phyloP scores from a whole-genome alignment of 768 basidiomycete species.

The Amanita inopinata region DNA sequence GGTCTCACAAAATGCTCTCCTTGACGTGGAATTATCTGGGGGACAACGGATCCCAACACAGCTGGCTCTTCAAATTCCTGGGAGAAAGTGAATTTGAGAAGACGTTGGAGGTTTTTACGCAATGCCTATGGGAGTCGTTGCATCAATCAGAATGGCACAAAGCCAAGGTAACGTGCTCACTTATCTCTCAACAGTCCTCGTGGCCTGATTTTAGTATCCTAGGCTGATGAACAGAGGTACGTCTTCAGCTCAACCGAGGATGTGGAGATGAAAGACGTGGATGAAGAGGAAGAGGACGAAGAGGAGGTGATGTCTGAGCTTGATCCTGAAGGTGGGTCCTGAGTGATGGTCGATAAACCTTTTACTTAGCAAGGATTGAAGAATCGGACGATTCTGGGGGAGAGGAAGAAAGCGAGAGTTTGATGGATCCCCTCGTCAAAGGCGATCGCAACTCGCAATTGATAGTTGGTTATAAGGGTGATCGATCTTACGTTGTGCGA shows the following conservation, averaged over 20 bases:
- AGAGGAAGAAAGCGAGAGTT: conserved; percentile 36
- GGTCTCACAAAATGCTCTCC: conserved; percentile 51
- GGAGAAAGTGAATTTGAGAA: conserved; percentile 42
- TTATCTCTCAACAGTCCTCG: neutral
- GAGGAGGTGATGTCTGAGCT: conserved; percentile 66
- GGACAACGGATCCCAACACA: conserved; percentile 44
- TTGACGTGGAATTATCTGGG: conserved; percentile 83
- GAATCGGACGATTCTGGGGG: conserved; percentile 33
- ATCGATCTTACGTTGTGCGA: conserved; percentile 87
- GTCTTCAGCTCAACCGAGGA: conserved; percentile 74
- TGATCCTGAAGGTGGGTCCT: conserved; percentile 45
- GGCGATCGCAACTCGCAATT: conserved; percentile 81
- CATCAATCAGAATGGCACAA: conserved; percentile 72
- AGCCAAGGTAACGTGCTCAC: conserved; percentile 57
- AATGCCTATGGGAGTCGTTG: conserved; percentile 71
- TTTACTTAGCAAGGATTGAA: conserved; percentile 14
- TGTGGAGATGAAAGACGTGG: conserved; percentile 77
- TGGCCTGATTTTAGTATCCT: conserved; percentile 5
- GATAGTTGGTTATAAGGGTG: conserved; percentile 91
- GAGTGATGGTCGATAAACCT: neutral
- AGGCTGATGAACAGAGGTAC: conserved; percentile 85
- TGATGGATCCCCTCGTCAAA: conserved; percentile 29
- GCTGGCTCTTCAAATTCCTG: conserved; percentile 78
- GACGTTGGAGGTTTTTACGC: conserved; percentile 57
- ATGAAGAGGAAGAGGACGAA: conserved; percentile 70